Base-by-base conservation (phyloP, 441 rosid genomes). In the Eutrema salsugineum region DNA sequence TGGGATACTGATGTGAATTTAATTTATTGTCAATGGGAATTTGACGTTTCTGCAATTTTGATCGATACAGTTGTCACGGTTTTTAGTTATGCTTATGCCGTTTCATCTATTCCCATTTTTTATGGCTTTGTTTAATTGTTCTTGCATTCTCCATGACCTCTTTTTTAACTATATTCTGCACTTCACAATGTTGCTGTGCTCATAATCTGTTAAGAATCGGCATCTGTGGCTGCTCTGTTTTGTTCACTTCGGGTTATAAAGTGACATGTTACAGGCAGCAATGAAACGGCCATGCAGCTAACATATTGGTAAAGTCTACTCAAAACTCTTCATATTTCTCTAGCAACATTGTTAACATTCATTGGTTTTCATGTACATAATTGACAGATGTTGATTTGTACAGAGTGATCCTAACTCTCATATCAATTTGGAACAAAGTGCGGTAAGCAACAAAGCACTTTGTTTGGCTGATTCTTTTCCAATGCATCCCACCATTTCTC, bases 401-500 rank as follows among this genome's bases (percentile, higher is more conserved):
- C 11, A 51, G 63, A 30, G 11, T 1, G 22, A 48, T 40, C 62
- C 2, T 40, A 32, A 55, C 55, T 66, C 16, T 11, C 20, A 30
- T 38, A 40, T 49, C 67, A 58, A 36, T 43, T 68, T 35, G 64
- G 50, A 44, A 75, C 53, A 24, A 71, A 71, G n/a, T 43, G 27
- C 0, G 68, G 72, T 35, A 44, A 17, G 30, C 39, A 71, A 33
- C 11, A 65, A 51, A 44, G 17, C 67, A 63, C 65, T 68, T 4
- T 15, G 49, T 40, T 40, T 56, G 67, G 35, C 59, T 55, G 73
- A 24, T 48, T 71, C 72, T 80, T 59, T 49, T 77, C 70, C 66
- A 81, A 60, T 60, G 80, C 80, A 40, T 78, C 78, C 87, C 89
- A 85, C 89, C 87, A 85, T 38, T 78, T 71, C 72, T 76, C 59